Conservation (phyloP, 257 asterid genomes). For the Handroanthus guayacan region DNA sequence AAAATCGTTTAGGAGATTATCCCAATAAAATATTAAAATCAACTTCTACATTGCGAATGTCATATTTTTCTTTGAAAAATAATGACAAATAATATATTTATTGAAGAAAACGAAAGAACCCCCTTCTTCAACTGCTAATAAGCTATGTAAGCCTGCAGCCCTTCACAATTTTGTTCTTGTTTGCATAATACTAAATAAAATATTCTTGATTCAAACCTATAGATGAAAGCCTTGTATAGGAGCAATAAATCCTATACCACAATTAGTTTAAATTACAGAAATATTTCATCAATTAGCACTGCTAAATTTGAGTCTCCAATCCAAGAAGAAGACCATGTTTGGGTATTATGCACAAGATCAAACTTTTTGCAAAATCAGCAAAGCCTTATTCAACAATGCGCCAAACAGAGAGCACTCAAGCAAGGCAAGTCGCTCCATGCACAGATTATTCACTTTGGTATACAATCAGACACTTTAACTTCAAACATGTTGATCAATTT, state of each 20-base stretch:
- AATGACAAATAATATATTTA: too few relatives aligned
- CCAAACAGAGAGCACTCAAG: constrained; percentile 44
- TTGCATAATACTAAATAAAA: too few relatives aligned
- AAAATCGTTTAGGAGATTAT: too few relatives aligned
- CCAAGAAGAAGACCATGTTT: constrained; percentile 39
- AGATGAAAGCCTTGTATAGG: constrained; percentile 51
- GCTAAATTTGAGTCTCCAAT: constrained; percentile 36
- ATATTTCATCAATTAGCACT: constrained; percentile 44
- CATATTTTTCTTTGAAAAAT: too few relatives aligned
- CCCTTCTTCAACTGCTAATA: too few relatives aligned
- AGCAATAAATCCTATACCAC: constrained; percentile 21
- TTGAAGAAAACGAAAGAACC: too few relatives aligned
- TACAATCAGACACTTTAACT: constrained; percentile 56
- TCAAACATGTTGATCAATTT: constrained; percentile 78
- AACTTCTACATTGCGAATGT: too few relatives aligned
- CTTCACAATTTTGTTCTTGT: too few relatives aligned
- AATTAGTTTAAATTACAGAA: constrained; percentile 34
- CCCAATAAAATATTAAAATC: too few relatives aligned
- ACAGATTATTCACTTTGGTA: constrained; percentile 59
- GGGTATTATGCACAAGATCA: constrained; percentile 42
- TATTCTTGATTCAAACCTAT: neutral
- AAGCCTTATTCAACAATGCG: constrained; percentile 59
- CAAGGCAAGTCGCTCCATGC: constrained; percentile 72
- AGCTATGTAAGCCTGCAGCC: too few relatives aligned
- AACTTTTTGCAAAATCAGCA: constrained; percentile 53